Base-by-base conservation (phyloP, 768 basidiomycete genomes). In the Pisolithus tinctorius region DNA sequence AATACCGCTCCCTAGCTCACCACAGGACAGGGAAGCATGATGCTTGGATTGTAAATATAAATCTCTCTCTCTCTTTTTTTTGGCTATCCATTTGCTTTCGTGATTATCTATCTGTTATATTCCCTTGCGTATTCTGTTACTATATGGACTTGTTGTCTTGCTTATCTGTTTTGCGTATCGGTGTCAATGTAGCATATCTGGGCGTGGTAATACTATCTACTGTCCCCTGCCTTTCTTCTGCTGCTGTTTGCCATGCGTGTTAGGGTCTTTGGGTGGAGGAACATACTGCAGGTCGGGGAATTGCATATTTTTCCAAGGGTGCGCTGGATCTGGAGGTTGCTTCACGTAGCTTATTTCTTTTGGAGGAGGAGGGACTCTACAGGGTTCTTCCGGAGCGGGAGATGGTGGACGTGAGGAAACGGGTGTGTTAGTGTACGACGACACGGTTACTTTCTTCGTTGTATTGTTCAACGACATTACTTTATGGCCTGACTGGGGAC, bases 401-500 rank as follows among this genome's bases (percentile, higher is more conserved):
- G 74, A 74, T 16, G 67, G 58, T 4, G 70, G 58, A 1, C 71
- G 67, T 16, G 71, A 66, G 6, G 56, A 43, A 3, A 63, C 54
- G 6, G 74, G 69, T 1, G 63, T 61, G 26, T 56, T 50, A 5
- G 67, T 72, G 57, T 77, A 83, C 0, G 83, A 79, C 2, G 81
- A 74, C 5, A 86, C 70, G 1, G 67, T 74, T 20, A 81, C 74
- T 51, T 69, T 75, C 44, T 77, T 77, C 26, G 74, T 77, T 51
- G 74, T 74, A 9, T 72, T 67, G 50, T 77, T 76, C 34, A 87
- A 58, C 8, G 85, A 84, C 23, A 86, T 56, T 9, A 85, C 80
- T 60, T 78, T 83, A 54, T 80, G 81, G 1, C 76, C 72, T 45
- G 75, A 68, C 14, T 71, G 63, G 10, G 58, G 58, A 1, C 72